These are phyloP conservation scores for Zasmidium angulare DNA, from an alignment of 2,329 filamentous ascomycete species.

Conservation along the genomic window DNA sequence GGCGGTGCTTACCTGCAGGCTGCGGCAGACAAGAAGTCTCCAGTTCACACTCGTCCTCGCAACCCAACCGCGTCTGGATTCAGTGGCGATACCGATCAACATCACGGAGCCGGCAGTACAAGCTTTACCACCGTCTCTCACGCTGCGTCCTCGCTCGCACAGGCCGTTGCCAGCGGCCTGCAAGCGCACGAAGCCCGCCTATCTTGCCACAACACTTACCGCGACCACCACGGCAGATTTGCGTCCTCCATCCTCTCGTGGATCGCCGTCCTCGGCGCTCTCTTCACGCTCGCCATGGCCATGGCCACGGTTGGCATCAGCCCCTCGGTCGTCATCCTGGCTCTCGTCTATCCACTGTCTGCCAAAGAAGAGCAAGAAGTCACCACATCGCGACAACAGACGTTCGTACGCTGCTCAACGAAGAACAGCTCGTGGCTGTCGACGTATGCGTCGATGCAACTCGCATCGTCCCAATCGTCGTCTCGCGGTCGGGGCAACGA, in stretches of 20 bases:
- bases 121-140: background rate
- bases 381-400: background rate
- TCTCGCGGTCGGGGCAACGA: background rate
- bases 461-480: background rate
- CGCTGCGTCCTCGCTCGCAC: slow-evolving; percentile 2
- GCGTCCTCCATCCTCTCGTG: background rate
- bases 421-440: slow-evolving; percentile 10
- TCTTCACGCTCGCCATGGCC: background rate
- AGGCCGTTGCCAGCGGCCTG: background rate
- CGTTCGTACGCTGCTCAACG: slow-evolving; percentile 5
- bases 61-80: background rate
- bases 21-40: slow-evolving; percentile 4
- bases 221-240: slow-evolving; percentile 28
- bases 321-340: slow-evolving; percentile 2
- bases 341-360: slow-evolving; percentile 3
- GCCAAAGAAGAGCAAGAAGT: background rate
- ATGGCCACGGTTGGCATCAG: background rate
- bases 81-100: background rate
- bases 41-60: background rate
- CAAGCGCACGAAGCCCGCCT: slow-evolving; percentile 12
- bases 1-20: slow-evolving; percentile 29
- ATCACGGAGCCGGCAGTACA: background rate
- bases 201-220: slow-evolving; percentile 20
- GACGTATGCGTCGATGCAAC: background rate
- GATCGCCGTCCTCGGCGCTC: background rate